Conservation (phyloP, 306 rosid species). For the Rosa chinensis region DNA sequence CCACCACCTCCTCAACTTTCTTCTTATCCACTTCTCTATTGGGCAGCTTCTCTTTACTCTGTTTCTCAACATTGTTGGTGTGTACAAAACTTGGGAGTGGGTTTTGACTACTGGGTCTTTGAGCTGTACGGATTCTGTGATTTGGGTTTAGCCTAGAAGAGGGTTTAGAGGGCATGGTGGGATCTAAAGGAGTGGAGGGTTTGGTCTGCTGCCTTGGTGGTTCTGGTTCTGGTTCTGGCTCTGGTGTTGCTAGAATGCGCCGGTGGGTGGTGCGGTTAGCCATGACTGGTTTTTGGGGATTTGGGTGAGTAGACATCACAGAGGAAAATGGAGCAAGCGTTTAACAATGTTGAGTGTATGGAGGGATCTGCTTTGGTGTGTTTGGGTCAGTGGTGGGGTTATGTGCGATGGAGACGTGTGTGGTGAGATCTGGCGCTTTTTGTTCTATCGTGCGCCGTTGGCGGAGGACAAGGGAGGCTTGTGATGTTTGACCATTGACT, state of each 20-base stretch:
- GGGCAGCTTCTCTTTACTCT: conserved; percentile 34
- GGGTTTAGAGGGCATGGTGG: conserved; percentile 30
- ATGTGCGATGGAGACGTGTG: conserved; percentile 36
- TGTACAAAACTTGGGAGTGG: conserved; percentile 27
- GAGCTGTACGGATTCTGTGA: conserved; percentile 25
- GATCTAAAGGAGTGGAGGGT: conserved; percentile 45
- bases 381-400: conserved; percentile 21
- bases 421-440: conserved; percentile 34
- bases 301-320: background rate
- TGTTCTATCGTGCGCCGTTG: conserved; percentile 40
- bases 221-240: conserved; percentile 19
- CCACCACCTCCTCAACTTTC: conserved; percentile 35
- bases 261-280: conserved; percentile 55
- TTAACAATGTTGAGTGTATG: background rate
- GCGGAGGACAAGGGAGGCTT: conserved; percentile 24
- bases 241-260: conserved; percentile 41
- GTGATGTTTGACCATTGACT: conserved; percentile 55
- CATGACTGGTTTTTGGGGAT: conserved; percentile 27
- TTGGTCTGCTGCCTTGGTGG: conserved; percentile 32
- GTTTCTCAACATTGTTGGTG: conserved; percentile 19
- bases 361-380: background rate
- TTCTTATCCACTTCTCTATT: conserved; percentile 41
- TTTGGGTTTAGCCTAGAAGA: conserved; percentile 31
- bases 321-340: background rate
- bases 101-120: conserved; percentile 27